Evolutionary conservation across 1,139 yeast genomes (phyloP).

Genomic region (Lodderomyces margitis): DNA sequence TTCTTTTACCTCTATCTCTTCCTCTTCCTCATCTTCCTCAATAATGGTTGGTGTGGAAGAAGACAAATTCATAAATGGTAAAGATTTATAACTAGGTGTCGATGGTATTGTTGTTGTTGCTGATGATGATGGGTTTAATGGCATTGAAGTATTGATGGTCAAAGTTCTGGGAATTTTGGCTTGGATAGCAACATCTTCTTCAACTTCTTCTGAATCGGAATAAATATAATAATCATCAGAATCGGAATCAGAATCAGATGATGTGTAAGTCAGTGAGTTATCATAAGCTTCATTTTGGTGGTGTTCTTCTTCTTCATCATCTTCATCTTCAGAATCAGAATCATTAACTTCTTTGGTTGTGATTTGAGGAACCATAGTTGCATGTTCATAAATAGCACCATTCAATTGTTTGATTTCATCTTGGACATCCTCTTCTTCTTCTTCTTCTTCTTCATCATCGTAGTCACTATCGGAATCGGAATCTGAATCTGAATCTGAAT

Average conservation of each 20-base stretch:
- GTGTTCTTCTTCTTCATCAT: constrained; percentile 3
- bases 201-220: constrained; percentile 21
- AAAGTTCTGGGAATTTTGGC: constrained; percentile 11
- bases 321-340: constrained; percentile 6
- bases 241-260: constrained; percentile 18
- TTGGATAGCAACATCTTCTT: constrained; percentile 18
- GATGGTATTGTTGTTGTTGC: constrained; percentile 4
- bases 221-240: constrained; percentile 32
- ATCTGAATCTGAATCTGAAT: constrained; percentile 15
- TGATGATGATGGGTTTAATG: background rate
- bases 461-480: constrained; percentile 10
- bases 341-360: constrained; percentile 2
- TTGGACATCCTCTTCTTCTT: constrained; percentile 11
- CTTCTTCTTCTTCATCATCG: constrained; percentile 13
- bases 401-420: constrained; percentile 6
- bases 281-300: too few species aligned
- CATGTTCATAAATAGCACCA: constrained; percentile 4
- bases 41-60: constrained; percentile 20
- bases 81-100: constrained; percentile 17
- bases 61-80: constrained; percentile 27
- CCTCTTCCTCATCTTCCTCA: constrained; percentile 26
- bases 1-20: constrained; percentile 24
- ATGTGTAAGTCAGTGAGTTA: constrained; percentile 1
- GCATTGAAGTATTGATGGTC: background rate
- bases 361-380: constrained; percentile 3